A percentile compares a stretch with the other conserved stretches of the same genome.
phyloP scores from a whole-genome alignment of 495 filamentous ascomycete species.

The Lichenothelia convexa region DNA sequence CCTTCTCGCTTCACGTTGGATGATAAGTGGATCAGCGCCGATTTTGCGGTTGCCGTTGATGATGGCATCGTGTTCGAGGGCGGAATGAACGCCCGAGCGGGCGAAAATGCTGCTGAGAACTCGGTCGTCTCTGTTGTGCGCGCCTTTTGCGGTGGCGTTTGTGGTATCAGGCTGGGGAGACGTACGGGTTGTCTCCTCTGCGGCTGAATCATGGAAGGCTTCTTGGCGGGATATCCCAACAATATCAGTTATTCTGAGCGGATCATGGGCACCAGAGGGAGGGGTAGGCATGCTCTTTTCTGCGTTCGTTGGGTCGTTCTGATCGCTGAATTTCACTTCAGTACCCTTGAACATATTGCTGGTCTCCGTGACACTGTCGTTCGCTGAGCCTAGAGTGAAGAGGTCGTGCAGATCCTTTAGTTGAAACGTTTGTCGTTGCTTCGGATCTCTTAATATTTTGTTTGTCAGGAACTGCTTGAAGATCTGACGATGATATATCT shows the following conservation, averaged over 20 bases:
- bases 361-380: slow-evolving; percentile 61
- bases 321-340: slow-evolving; percentile 44
- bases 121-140: slow-evolving; percentile 31
- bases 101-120: slow-evolving; percentile 79
- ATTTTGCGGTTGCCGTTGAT: slow-evolving; percentile 47
- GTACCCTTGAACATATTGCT: slow-evolving; percentile 66
- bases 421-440: slow-evolving; percentile 71
- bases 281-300: slow-evolving; percentile 11
- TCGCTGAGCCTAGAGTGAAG: slow-evolving; percentile 57
- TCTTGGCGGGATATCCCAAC: slow-evolving; percentile 34
- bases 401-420: slow-evolving; percentile 76
- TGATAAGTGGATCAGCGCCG: slow-evolving; percentile 48
- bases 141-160: slow-evolving; percentile 17
- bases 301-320: slow-evolving; percentile 11
- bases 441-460: slow-evolving; percentile 85
- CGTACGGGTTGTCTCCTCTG: no score
- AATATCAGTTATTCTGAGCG: slow-evolving; percentile 15
- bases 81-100: slow-evolving; percentile 62
- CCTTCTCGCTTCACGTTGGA: slow-evolving; percentile 62
- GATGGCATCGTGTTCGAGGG: slow-evolving; percentile 78
- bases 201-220: slow-evolving; percentile 16
- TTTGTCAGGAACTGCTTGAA: slow-evolving; percentile 93
- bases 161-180: slow-evolving; percentile 1
- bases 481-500: slow-evolving; percentile 95
- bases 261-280: slow-evolving; percentile 15